Conservation (phyloP, 2,329 filamentous ascomycete genomes). For the Fusarium sp. region DNA sequence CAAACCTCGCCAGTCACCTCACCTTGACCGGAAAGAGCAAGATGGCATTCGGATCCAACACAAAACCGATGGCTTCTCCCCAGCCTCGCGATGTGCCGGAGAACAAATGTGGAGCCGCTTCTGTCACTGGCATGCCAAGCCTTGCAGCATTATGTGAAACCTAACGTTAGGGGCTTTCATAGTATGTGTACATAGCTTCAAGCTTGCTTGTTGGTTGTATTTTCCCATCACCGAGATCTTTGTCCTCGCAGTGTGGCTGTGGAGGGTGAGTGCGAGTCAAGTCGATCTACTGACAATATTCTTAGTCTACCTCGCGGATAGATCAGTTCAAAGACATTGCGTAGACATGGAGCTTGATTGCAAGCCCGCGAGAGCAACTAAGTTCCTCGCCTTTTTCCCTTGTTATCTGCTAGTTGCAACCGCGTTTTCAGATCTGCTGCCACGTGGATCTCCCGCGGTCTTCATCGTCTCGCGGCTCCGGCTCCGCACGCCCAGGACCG, state of each 20-base stretch:
- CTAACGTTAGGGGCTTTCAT: not conserved
- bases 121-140: not conserved
- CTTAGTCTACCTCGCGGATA: conserved; percentile 4
- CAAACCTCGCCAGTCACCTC: conserved; percentile 2
- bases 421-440: not conserved
- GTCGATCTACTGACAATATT: conserved; percentile 5
- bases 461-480: conserved; percentile 5
- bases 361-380: not conserved
- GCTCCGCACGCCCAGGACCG: not conserved
- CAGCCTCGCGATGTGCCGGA: not conserved
- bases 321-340: not conserved
- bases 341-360: not conserved
- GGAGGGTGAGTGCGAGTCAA: conserved; percentile 10
- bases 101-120: conserved; percentile 5
- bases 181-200: not conserved
- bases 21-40: not conserved
- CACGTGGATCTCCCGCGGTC: not conserved
- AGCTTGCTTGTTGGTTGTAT: not conserved
- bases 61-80: not conserved
- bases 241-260: not conserved
- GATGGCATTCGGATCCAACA: not conserved
- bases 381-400: not conserved
- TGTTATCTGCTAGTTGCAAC: not conserved
- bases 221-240: not conserved
- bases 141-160: not conserved